Percentiles rank a stretch among this genome's conserved stretches.
Evolutionary conservation across 768 basidiomycete species (phyloP).

Genomic region (Pleurotus djamor): DNA sequence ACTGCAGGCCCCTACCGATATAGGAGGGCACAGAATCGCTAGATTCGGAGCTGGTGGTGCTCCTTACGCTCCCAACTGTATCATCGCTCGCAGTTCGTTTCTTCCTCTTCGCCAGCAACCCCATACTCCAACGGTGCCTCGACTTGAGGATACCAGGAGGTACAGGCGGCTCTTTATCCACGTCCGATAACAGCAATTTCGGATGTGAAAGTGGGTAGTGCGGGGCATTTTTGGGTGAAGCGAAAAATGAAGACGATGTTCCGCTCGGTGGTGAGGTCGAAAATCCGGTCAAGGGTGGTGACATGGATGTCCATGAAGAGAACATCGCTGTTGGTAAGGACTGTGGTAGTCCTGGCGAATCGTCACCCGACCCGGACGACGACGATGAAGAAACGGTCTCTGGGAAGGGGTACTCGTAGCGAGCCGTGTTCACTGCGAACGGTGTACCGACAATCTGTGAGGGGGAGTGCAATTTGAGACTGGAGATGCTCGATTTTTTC

Average conservation of each 20-base stretch:
- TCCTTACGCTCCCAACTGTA: neutral
- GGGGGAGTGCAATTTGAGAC: constrained; percentile 21
- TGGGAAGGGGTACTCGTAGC: constrained; percentile 31
- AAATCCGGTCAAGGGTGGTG: neutral
- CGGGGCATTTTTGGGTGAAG: neutral
- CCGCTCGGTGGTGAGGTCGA: neutral
- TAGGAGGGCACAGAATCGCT: neutral
- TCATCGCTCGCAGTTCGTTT: neutral
- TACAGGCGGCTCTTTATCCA: constrained; percentile 17
- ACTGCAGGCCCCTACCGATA: neutral
- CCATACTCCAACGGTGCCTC: constrained; percentile 18
- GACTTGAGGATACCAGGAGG: constrained; percentile 26
- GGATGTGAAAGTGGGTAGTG: constrained; percentile 18
- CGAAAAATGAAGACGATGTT: neutral
- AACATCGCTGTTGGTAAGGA: neutral
- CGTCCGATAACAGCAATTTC: constrained; percentile 14
- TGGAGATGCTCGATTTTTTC: neutral
- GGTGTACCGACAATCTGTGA: constrained; percentile 30
- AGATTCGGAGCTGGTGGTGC: neutral
- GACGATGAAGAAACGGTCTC: constrained; percentile 7
- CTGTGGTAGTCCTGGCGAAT: neutral
- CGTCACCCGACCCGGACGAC: neutral
- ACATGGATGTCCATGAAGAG: neutral
- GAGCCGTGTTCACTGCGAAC: constrained; percentile 24
- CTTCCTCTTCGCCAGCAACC: constrained; percentile 6